Base-by-base conservation (phyloP, 1,284 basidiomycete species). In the Tylopilus sp. region DNA sequence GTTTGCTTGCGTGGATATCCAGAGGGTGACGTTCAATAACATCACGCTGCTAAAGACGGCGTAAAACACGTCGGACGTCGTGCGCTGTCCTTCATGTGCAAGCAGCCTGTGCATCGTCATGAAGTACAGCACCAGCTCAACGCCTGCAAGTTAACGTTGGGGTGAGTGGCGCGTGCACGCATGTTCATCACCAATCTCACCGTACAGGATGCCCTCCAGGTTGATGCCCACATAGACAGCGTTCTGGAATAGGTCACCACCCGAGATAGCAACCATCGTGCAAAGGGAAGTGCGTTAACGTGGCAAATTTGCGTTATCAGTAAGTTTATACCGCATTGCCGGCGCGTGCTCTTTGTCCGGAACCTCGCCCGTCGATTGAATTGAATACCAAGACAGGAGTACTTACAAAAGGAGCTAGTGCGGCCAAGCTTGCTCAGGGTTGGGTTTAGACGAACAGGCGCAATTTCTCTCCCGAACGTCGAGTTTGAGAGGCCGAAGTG, bases 11-110 rank as follows among this genome's bases (percentile, higher is more conserved):
- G 61, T 65, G 13, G 47, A 60, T 22, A 72, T 29, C 65, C 64
- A 71, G 9, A 68, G 32, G 2, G 67, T 68, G 51, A 51, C n/a
- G 6, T 49, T 36, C 6, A 68, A 16, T 2, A 71, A 24, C 62
- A 70, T 62, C 36, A 59, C 22, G 5, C 44, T 70, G 26, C 66
- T 69, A n/a, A 74, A 65, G 33, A 62, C 22, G 6, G 58, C 65
- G 24, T 66, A 70, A 49, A 72, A 65, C 32, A 49, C n/a, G 38
- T 58, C 55, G n/a, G 60, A 57, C 32, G 29, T 64, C 53, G 39
- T 54, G 6, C 56, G 60, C 12, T 26, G 5, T 55, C 60, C 60
- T 2, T 52, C 54, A 12, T 60, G 55, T 13, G 10, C 3, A 3
- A 72, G 22, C 12, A 68, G 33, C 18, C 53, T 47, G 13, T 56